phyloP scores from a whole-genome alignment of 2,329 filamentous ascomycete species.

The Microsporum canis region DNA sequence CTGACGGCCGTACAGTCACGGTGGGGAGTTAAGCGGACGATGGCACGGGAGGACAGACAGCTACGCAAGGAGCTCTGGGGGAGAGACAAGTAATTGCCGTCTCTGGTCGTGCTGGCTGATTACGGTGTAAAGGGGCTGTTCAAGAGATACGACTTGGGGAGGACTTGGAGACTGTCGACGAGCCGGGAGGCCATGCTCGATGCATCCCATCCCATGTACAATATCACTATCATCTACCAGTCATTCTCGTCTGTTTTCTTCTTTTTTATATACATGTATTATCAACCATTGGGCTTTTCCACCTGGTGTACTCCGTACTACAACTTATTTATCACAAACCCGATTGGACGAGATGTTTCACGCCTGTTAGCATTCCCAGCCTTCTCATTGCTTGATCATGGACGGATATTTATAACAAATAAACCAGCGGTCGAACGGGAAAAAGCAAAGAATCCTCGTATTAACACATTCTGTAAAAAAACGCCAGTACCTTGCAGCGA shows the following conservation, averaged over 20 bases:
- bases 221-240: too few relatives aligned
- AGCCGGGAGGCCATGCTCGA: too few relatives aligned
- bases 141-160: too few relatives aligned
- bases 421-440: not conserved
- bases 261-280: too few relatives aligned
- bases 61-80: slow-evolving; percentile 52
- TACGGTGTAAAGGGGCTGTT: too few relatives aligned
- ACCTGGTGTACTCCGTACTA: too few relatives aligned
- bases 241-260: too few relatives aligned
- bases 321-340: too few relatives aligned
- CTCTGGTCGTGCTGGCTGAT: too few relatives aligned
- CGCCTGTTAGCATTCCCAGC: not conserved
- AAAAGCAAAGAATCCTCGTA: not conserved
- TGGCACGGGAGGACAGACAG: slow-evolving; percentile 50
- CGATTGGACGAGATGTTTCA: not conserved
- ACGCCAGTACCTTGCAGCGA: not conserved
- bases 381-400: not conserved
- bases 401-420: not conserved
- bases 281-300: too few relatives aligned
- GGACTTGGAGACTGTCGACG: too few relatives aligned
- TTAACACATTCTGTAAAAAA: not conserved
- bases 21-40: slow-evolving; percentile 50
- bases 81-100: slow-evolving; percentile 37
- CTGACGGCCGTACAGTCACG: slow-evolving; percentile 45
- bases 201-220: too few relatives aligned